Evolutionary conservation across 805 yeast genomes (phyloP), one percentile per base, ranked within the genome.

Genomic region (Wickerhamomyces hampshirensis): DNA sequence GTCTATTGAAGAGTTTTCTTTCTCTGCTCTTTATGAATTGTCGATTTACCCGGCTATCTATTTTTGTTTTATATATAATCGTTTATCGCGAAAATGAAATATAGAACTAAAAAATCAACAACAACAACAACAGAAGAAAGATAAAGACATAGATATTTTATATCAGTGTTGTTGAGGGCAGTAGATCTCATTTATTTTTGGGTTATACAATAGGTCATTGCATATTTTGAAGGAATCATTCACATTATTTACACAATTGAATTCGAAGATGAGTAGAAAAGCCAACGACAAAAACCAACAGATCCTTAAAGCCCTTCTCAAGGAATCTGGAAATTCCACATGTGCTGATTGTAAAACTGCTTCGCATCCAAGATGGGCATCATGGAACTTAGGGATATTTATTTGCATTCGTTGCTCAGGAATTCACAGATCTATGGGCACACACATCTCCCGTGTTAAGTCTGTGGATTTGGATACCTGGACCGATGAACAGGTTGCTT

Each of bases 341-440:
- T 91, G 98, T 60, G 95, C 89, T 2, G 98, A 91, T 60, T 91
- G 98, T 63, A 91, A 93, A 59, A 72, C 79, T 0, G 73, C 91
- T 11, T 73, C 82, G 24, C 95, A 91, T 60, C 98, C 98, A 16
- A 73, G 98, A 37, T 91, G 98, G 98, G 96, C 98, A 9, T 81
- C 94, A 14, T 91, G 97, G 96, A 88, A 83, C 50, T 60, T 91
- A 36, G 98, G 98, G 17, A 77, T 93, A 38, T 89, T 93, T 53
- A 74, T 91, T 28, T 91, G 98, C 60, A 91, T 91, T 46, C 72
- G 93, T 51, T 91, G 98, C 61, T 89, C 97, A 2, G 98, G 98
- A 2, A 84, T 91, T 44, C 98, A 91, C 58, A 71, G 98, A 55
- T 77, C 91, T 34, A 78, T 91, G 81, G 98, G 98, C 1, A 89